A percentile compares a stretch with the other conserved stretches of the same genome.
phyloP scores from a whole-genome alignment of 208 protist genomes.

The Entamoeba dispar region DNA sequence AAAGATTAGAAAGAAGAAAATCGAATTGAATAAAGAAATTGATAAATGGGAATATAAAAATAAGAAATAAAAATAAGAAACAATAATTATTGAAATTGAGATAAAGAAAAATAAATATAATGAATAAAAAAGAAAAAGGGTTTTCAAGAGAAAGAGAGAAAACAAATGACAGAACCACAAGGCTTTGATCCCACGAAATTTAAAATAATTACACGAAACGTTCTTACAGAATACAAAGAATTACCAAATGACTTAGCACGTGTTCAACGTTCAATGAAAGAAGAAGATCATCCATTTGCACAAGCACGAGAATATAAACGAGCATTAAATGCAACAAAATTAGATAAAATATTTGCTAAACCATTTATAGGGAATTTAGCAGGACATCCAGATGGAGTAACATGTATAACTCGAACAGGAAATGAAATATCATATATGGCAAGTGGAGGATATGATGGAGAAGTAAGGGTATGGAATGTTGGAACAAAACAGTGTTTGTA shows the following conservation, averaged over 20 bases:
- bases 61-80: no score
- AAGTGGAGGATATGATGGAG: constrained; percentile 1
- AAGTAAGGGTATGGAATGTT: constrained; percentile 5
- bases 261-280: no score
- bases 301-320: constrained; percentile 14
- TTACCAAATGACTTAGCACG: neutral
- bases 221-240: neutral
- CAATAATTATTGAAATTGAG: no score
- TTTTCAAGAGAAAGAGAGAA: no score
- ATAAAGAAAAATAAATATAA: no score
- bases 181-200: neutral
- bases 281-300: constrained; percentile 16
- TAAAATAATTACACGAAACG: neutral
- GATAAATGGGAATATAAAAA: no score
- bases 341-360: constrained; percentile 20
- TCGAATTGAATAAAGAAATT: no score
- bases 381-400: constrained; percentile 10
- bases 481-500: neutral
- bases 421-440: neutral
- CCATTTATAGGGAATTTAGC: constrained; percentile 6
- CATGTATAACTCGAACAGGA: neutral
- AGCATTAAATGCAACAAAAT: constrained; percentile 18
- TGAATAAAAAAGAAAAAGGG: no score
- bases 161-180: no score
- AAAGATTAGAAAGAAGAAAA: no score